Conservation (phyloP, 768 basidiomycete species). For the Punctularia strigosozonata region DNA sequence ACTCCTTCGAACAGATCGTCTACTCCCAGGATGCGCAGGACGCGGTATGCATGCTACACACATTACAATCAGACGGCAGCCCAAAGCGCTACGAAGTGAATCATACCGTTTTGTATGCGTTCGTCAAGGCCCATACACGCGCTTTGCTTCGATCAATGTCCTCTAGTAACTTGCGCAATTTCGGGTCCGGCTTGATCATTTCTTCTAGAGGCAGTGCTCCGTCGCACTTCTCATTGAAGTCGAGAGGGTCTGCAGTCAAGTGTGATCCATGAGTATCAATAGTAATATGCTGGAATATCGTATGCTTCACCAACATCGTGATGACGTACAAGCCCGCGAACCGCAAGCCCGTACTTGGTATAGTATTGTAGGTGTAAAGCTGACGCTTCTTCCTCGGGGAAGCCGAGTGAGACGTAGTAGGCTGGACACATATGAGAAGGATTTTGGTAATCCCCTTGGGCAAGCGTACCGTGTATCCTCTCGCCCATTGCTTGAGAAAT, state of each 20-base stretch:
- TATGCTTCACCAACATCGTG: constrained; percentile 56
- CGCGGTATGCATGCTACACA: constrained; percentile 66
- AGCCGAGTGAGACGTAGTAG: constrained; percentile 63
- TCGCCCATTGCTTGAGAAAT: constrained; percentile 74
- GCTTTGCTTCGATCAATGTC: constrained; percentile 71
- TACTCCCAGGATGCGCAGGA: constrained; percentile 61
- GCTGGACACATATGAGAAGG: constrained; percentile 24
- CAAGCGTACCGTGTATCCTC: constrained; percentile 55
- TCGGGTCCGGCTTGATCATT: constrained; percentile 56
- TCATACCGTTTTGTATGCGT: constrained; percentile 67
- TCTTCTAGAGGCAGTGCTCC: constrained; percentile 74
- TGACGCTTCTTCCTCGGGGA: constrained; percentile 57
- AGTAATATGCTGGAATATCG: constrained; percentile 1
- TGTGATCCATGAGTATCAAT: constrained; percentile 1
- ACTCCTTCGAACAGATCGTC: constrained; percentile 64
- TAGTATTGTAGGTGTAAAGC: constrained; percentile 65
- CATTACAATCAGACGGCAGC: neutral
- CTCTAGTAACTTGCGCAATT: constrained; percentile 52
- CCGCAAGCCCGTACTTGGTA: constrained; percentile 69
- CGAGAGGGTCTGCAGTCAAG: constrained; percentile 50
- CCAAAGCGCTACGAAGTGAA: constrained; percentile 1
- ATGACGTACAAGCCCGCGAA: constrained; percentile 67
- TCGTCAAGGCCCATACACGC: constrained; percentile 80
- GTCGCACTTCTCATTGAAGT: constrained; percentile 79
- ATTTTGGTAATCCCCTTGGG: neutral